Evolutionary conservation across 164 flowering plant species (phyloP), one percentile per base, ranked within the genome.

Genomic region (Vitis riparia): DNA sequence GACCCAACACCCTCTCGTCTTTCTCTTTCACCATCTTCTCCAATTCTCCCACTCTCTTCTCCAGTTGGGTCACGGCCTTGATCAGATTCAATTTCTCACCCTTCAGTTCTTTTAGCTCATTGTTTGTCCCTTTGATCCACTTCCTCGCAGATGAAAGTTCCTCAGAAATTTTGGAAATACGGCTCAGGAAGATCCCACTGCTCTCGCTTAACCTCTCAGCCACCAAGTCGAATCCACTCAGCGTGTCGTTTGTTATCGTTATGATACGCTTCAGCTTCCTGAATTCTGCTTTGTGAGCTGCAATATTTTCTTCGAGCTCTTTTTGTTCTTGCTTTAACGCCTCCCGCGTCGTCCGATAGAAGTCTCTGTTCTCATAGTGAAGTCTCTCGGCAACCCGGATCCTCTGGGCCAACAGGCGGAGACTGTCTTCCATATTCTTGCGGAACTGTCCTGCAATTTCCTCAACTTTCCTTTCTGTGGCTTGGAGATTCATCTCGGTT

Each of bases 301-400:
- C 67, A 12, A 75, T 23, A 70, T 51, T 75, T 30, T 61, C 78
- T 69, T 82, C 65, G 12, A 80, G 78, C 9, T 53, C 70, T 71
- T 49, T 76, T 37, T 68, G 68, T 27, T 85, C 84, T 73, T 82
- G 66, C 67, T 78, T 78, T 8, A 79, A 73, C 51, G 63, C 62
- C 19, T 76, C 82, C 62, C 73, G 75, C 9, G 60, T 72, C 71
- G 17, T 72, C 64, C 12, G 68, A 66, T 65, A 81, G 67, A 64
- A 69, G 2, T 88, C 86, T 68, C 79, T 86, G 74, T 74, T 87
- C 79, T 88, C 92, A 7, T 30, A 17, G 15, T 88, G 88, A 30
- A 89, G 65, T 51, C 86, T 86, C 68, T 91, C 97, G 0, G 89
- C 83, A 10, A 86, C 84, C 15, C 66, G 71, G 72, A 91, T 84